Base-by-base conservation (phyloP, 441 rosid genomes). In the Corymbia citriodora region DNA sequence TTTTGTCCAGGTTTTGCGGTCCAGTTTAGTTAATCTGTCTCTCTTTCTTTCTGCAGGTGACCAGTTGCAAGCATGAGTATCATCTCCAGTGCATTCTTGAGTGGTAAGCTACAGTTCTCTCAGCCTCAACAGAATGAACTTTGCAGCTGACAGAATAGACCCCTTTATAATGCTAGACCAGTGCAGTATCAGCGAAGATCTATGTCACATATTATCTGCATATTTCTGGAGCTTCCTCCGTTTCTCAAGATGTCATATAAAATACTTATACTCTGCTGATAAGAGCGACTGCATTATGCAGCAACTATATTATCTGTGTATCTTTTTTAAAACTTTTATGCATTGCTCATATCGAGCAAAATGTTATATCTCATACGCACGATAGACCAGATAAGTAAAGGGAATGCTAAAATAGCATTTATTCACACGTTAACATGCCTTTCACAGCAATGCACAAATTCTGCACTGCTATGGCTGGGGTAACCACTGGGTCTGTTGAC, bases 11-110 rank as follows among this genome's bases (percentile, higher is more conserved):
- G 55, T 54, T 6, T 55, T 48, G 63, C 3, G 5, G 31, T 36
- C 90, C 89, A 63, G 2, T 83, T 88, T 23, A 5, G 54, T 55
- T 19, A 40, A 50, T 65, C 54, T 92, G 19, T 55, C 55, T 89
- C 3, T 65, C 33, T 53, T 54, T 49, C 87, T 33, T 86, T 55
- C 92, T 83, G 89, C 94, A 98, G 99, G 92, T 97, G 92, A 98
- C 99, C 91, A 93, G 93, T 90, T 98, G 99, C 96, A 98, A 95
- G 96, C 99, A 98, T 65, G 99, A 97, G 94, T 98, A 92, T 93
- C 99, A 98, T 94, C 99, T 97, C 82, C 99, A 97, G 93, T 98
- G 99, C 92, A 93, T 97, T 88, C 99, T 98, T 65, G 99, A 97
- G 92, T 98, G 99, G 99, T 97, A 93, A 55, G 50, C 81, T 88